Conservation (phyloP, 2,329 filamentous ascomycete species). For the Aspergillus hortae region DNA sequence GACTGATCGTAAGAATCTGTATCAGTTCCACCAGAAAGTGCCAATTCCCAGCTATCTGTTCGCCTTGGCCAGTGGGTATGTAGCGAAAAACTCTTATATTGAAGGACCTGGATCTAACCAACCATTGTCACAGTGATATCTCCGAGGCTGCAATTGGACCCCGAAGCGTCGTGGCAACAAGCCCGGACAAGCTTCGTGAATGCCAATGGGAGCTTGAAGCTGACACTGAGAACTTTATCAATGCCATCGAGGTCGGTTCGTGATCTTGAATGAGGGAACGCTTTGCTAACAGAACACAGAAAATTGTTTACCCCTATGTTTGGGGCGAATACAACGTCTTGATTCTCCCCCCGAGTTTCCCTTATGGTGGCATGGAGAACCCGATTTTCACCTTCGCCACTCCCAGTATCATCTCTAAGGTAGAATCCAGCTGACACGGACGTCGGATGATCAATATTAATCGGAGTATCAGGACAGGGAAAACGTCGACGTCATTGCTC, state of each 20-base stretch:
- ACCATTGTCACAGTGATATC: slow-evolving; percentile 62
- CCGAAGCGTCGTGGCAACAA: slow-evolving; percentile 78
- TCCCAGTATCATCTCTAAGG: slow-evolving; percentile 85
- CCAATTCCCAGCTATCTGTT: slow-evolving; percentile 95
- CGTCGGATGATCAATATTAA: slow-evolving; percentile 2
- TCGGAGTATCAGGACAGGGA: slow-evolving; percentile 58
- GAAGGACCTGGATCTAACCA: background rate
- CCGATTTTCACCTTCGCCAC: slow-evolving; percentile 94
- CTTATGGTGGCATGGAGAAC: slow-evolving; percentile 82
- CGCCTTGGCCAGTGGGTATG: slow-evolving; percentile 68
- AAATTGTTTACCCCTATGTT: slow-evolving; percentile 76
- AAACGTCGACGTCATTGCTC: slow-evolving; percentile 94
- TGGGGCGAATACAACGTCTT: slow-evolving; percentile 97
- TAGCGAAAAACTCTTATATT: background rate
- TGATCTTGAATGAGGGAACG: background rate
- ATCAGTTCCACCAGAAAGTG: slow-evolving; percentile 83
- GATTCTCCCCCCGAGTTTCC: slow-evolving; percentile 84
- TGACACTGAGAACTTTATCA: slow-evolving; percentile 89
- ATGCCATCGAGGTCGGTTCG: slow-evolving; percentile 67
- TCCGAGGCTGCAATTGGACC: slow-evolving; percentile 82
- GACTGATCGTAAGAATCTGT: slow-evolving; percentile 55
- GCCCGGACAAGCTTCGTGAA: slow-evolving; percentile 77
- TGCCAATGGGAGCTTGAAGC: slow-evolving; percentile 89
- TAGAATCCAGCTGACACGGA: slow-evolving; percentile 9
- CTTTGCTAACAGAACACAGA: slow-evolving; percentile 25